phyloP scores from a whole-genome alignment of 352 stramenopile species.

The Aphanomyces euteiches region DNA sequence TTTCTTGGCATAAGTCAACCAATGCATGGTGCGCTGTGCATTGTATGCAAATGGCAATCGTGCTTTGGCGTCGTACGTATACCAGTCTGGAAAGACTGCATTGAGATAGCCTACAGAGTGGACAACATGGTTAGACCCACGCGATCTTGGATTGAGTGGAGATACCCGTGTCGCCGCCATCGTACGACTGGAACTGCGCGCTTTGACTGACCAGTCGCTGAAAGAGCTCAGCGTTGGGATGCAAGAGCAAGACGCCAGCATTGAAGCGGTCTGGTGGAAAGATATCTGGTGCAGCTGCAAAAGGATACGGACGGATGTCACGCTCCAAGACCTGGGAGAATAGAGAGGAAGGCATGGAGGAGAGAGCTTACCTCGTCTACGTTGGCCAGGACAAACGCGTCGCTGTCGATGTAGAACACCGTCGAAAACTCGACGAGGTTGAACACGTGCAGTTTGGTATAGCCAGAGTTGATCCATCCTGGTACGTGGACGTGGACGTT shows the following conservation, averaged over 20 bases:
- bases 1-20: slow-evolving; percentile 63
- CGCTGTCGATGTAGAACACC: slow-evolving; percentile 85
- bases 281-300: slow-evolving; percentile 77
- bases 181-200: slow-evolving; percentile 51
- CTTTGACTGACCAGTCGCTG: slow-evolving; percentile 49
- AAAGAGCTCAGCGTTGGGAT: slow-evolving; percentile 46
- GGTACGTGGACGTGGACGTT: slow-evolving; percentile 34
- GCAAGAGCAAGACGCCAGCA: slow-evolving; percentile 69
- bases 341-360: slow-evolving; percentile 20
- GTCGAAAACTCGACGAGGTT: slow-evolving; percentile 63
- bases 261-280: slow-evolving; percentile 86
- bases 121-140: slow-evolving; percentile 3
- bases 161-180: slow-evolving; percentile 42
- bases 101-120: slow-evolving; percentile 67
- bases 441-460: slow-evolving; percentile 51
- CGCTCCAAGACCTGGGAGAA: slow-evolving; percentile 41
- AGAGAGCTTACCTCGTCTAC: slow-evolving; percentile 48
- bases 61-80: slow-evolving; percentile 40
- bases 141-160: not conserved
- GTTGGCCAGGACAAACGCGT: slow-evolving; percentile 72
- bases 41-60: slow-evolving; percentile 79
- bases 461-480: slow-evolving; percentile 45
- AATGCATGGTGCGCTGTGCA: slow-evolving; percentile 76
- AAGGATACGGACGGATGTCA: slow-evolving; percentile 40
- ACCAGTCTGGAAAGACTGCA: slow-evolving; percentile 76